Evolutionary conservation across 164 flowering plant species (phyloP).

Genomic region (Chloranthus sessilifolius): DNA sequence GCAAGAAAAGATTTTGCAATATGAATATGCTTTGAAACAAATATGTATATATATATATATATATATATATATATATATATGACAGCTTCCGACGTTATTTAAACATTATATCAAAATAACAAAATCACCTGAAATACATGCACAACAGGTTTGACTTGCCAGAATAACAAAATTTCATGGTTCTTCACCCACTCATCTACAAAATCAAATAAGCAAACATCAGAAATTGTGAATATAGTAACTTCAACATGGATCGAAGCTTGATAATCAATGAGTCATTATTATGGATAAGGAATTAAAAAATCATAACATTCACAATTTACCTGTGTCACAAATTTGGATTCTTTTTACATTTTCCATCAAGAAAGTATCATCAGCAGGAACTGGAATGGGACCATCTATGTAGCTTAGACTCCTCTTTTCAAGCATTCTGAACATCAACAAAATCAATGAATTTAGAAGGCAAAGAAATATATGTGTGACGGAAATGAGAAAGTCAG

Average conservation of each 20-base stretch:
- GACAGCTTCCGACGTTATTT: too few species aligned
- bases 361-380: slow-evolving; percentile 63
- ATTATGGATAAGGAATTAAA: background rate
- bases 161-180: slow-evolving; percentile 77
- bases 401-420: slow-evolving; percentile 80
- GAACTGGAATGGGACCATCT: slow-evolving; percentile 80
- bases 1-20: too few species aligned
- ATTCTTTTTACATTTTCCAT: slow-evolving; percentile 76
- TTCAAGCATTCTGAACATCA: slow-evolving; percentile 78
- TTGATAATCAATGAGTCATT: too few species aligned
- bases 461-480: background rate
- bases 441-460: slow-evolving; percentile 2
- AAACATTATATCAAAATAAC: background rate
- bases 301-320: background rate
- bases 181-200: slow-evolving; percentile 78
- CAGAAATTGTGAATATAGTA: background rate
- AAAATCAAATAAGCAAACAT: slow-evolving; percentile 11
- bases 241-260: background rate
- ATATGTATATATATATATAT: too few species aligned
- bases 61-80: too few species aligned
- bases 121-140: slow-evolving; percentile 87
- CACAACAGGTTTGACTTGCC: slow-evolving; percentile 97
- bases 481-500: background rate
- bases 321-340: slow-evolving; percentile 80
- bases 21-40: too few species aligned